Conservation (phyloP, 192 early-diverging fungal genomes). For the Coemansia sp. region DNA sequence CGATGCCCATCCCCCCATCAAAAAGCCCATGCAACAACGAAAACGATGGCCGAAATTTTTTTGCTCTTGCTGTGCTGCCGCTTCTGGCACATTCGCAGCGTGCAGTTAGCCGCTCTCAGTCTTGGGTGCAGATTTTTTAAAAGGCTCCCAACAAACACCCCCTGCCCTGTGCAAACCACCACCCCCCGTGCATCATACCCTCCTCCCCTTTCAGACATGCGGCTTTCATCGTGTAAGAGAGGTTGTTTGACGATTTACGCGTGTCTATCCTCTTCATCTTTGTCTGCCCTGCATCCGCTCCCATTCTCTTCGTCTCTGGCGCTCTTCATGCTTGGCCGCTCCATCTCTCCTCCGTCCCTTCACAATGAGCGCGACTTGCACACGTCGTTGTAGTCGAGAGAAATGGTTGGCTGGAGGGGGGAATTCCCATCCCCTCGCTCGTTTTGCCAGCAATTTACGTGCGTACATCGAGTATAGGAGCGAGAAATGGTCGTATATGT, state of each 20-base stretch:
- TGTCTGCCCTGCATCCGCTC: conserved; percentile 3
- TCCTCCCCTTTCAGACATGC: background rate
- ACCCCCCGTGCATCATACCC: background rate
- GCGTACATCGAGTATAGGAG: background rate
- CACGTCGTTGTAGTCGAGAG: background rate
- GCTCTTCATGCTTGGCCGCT: background rate
- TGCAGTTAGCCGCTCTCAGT: conserved; percentile 4
- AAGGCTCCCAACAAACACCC: background rate
- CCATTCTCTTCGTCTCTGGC: background rate
- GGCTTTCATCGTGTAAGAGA: background rate
- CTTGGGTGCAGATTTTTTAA: conserved; percentile 2
- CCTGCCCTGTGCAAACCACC: conserved; percentile 5
- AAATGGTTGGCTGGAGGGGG: too few species aligned
- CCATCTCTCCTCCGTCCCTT: background rate
- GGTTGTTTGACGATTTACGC: conserved; percentile 3
- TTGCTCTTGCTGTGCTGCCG: background rate
- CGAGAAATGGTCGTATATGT: background rate
- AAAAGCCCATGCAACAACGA: conserved; percentile 3
- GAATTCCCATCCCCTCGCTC: too few species aligned
- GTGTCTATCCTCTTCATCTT: background rate
- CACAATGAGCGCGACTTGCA: background rate
- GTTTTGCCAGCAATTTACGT: background rate
- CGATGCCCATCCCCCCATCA: background rate
- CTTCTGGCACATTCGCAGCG: conserved; percentile 3
- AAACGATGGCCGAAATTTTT: background rate